These are phyloP conservation scores for Candida labiduridarum DNA, from an alignment of 1,139 yeast genomes.

Conservation along the genomic window DNA sequence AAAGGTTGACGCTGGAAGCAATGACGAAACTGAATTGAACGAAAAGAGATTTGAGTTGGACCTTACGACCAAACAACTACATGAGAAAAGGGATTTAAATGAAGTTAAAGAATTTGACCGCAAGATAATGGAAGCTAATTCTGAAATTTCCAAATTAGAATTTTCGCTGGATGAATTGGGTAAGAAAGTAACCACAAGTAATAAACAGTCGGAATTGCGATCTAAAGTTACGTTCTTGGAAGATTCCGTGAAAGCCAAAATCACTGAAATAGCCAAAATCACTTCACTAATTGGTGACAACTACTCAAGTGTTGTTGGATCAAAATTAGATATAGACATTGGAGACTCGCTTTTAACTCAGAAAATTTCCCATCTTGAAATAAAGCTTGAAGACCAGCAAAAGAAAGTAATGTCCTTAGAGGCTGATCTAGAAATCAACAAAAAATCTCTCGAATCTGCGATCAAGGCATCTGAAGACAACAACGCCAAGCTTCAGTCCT, in stretches of 20 bases:
- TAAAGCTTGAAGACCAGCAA: constrained; percentile 16
- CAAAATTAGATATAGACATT: constrained; percentile 25
- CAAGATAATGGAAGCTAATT: constrained; percentile 43
- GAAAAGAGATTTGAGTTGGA: constrained; percentile 35
- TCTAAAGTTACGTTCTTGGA: constrained; percentile 51
- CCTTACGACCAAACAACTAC: constrained; percentile 32
- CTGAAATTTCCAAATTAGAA: constrained; percentile 47
- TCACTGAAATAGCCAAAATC: constrained; percentile 21
- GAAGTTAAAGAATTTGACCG: constrained; percentile 31
- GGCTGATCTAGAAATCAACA: constrained; percentile 15
- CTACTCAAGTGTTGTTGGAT: constrained; percentile 17
- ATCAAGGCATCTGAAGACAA: constrained; percentile 15
- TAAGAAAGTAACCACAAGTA: constrained; percentile 51
- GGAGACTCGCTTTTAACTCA: constrained; percentile 23
- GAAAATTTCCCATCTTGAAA: constrained; percentile 13
- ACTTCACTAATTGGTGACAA: constrained; percentile 6
- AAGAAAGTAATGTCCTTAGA: constrained; percentile 10
- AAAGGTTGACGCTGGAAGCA: constrained; percentile 45
- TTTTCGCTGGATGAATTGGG: constrained; percentile 56
- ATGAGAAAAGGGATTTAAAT: constrained; percentile 26
- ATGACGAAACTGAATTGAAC: constrained; percentile 30
- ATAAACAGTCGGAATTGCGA: constrained; percentile 59
- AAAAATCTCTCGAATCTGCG: constrained; percentile 10
- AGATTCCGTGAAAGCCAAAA: constrained; percentile 34
- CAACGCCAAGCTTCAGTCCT: constrained; percentile 20